A percentile compares a stretch with the other conserved stretches of the same genome.
Conservation (phyloP, 2,329 filamentous ascomycete species). For the Amylocarpus encephaloides region DNA sequence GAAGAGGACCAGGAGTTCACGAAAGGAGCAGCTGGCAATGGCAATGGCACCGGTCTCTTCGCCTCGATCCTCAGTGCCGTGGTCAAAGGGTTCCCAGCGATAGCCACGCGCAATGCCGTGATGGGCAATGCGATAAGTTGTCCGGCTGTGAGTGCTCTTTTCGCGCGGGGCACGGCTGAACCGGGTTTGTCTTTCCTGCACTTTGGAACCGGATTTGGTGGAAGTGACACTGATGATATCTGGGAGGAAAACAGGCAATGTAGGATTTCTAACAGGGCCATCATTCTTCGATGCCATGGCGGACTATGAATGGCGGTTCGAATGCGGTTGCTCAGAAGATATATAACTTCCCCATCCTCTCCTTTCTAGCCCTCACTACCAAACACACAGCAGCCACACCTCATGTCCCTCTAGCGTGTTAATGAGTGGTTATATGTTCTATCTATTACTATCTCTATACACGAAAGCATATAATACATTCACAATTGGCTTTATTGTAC, state of each 20-base stretch:
- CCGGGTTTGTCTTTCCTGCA: slow-evolving; percentile 14
- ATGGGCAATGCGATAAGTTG: slow-evolving; percentile 17
- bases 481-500: background rate
- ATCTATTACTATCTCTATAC: too few relatives aligned
- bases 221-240: background rate
- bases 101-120: background rate
- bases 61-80: background rate
- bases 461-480: background rate
- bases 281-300: slow-evolving; percentile 26
- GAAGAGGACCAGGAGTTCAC: background rate
- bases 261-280: slow-evolving; percentile 25
- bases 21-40: background rate
- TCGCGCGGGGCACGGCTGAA: slow-evolving; percentile 24
- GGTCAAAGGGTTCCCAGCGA: background rate
- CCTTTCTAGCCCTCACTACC: background rate
- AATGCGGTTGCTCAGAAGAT: slow-evolving; percentile 38
- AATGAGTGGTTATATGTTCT: too few relatives aligned
- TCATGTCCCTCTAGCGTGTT: slow-evolving; percentile 21
- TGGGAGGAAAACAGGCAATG: slow-evolving; percentile 20
- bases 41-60: background rate
- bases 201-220: background rate
- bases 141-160: slow-evolving; percentile 25
- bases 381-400: slow-evolving; percentile 11
- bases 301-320: slow-evolving; percentile 38
- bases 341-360: slow-evolving; percentile 15